Base-by-base conservation (phyloP, 2,329 filamentous ascomycete genomes). In the Sarocladium kiliense region DNA sequence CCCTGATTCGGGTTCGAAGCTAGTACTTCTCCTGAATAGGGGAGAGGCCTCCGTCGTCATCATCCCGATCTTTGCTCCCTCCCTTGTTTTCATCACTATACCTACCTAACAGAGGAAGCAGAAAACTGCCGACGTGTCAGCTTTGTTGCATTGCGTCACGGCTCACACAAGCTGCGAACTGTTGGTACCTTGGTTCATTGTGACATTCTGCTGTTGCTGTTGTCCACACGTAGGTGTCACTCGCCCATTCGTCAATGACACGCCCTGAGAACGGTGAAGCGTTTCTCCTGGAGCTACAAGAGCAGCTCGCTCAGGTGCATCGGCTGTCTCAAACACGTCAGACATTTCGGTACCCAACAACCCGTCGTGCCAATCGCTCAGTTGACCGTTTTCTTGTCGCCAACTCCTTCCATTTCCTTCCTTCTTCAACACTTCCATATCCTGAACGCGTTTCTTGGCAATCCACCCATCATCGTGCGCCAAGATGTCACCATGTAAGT, bases 401-500 rank as follows among this genome's bases (percentile, higher is more conserved):
- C 18, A 21, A 21, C 39, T 21, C 9, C 39, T n/a, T 44, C 6
- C 39, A 21, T 4, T 18, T 44, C 23, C 39, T 9, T 21, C 6
- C n/a, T 39, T 11, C 7, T 44, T 32, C 30, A 32, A 7, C 30
- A 7, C 12, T 32, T 32, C 36, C 36, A 30, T 47, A 27, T 7
- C 5, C 27, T 26, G 23, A 47, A 27, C 25, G 9, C 44, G 23
- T 47, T 47, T 30, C 44, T 47, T 47, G 44, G 44, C 44, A 47
- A 12, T 10, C 44, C 44, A 16, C 18, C 39, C 44, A 44, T 23
- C 44, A 30, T 27, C 44, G 44, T 14, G 44, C 62, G 47, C 47
- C 47, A 53, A 53, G 50, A 53, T 53, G 50, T 39, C 50, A 41
- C 50, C 32, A 10, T 53, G 50, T 53, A 41, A 53, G 50, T 53